Evolutionary conservation across 306 rosid species (phyloP).

Genomic region (Medicago arabica): DNA sequence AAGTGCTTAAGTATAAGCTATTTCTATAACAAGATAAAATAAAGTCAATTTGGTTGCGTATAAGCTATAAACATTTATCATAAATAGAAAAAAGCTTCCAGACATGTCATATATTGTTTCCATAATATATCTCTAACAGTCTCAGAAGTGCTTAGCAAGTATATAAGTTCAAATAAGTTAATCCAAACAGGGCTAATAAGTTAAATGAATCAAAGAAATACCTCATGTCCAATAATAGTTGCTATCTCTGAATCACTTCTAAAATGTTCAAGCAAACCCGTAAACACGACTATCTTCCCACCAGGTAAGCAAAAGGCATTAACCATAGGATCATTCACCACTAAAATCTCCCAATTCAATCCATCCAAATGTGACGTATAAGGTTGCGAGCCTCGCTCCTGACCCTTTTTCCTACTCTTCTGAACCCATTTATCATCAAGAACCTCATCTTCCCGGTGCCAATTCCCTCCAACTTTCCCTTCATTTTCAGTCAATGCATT

Average conservation of each 20-base stretch:
- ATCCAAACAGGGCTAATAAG: not conserved
- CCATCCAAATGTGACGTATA: conserved; percentile 81
- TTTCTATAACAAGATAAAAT: not conserved
- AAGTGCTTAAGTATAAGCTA: not conserved
- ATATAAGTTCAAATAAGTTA: not conserved
- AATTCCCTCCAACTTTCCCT: conserved; percentile 53
- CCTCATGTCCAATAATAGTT: conserved; percentile 90
- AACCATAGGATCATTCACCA: conserved; percentile 73
- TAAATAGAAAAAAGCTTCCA: not conserved
- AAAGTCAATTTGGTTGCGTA: not conserved
- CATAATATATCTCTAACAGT: not conserved
- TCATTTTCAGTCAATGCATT: conserved; percentile 50
- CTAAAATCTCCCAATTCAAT: conserved; percentile 87
- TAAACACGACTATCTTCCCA: conserved; percentile 89
- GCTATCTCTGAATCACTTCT: conserved; percentile 75
- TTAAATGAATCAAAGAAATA: conserved; percentile 27
- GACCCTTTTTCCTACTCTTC: conserved; percentile 66
- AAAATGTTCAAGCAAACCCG: conserved; percentile 82
- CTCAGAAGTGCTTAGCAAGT: not conserved
- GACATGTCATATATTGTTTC: not conserved
- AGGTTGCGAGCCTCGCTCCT: conserved; percentile 40
- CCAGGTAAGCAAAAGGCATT: conserved; percentile 86
- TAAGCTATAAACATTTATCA: not conserved
- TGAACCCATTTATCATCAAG: conserved; percentile 86
- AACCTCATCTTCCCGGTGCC: conserved; percentile 75